Base-by-base conservation (phyloP, 2,329 filamentous ascomycete species). In the Xylariales sp. region DNA sequence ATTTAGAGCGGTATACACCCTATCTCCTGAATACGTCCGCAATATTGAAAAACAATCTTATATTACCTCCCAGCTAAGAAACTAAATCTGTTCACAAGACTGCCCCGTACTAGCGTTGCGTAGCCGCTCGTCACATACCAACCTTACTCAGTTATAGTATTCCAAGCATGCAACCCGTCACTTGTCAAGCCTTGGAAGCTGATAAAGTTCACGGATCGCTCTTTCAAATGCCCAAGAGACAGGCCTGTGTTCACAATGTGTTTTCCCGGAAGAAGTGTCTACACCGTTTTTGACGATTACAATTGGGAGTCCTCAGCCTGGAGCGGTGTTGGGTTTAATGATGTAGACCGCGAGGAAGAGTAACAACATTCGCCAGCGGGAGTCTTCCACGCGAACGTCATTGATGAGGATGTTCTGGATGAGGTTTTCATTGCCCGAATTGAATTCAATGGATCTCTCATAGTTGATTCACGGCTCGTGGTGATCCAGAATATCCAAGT, bases 401-500 rank as follows among this genome's bases (percentile, higher is more conserved):
- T 59, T 52, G 28, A 63, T 34, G 0, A 46, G 43, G 2, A 60
- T 46, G 28, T 59, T 49, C 31, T 57, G 37, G 7, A 62, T 51
- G 2, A 57, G 37, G 33, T 65, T 64, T 18, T 46, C 54, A 31
- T 64, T 62, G 0, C 51, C 62, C 0, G 56, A 49, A 22, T 59
- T 63, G 37, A 65, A 51, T 2, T 61, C 49, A 27, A 65, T 59
- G 34, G 52, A 56, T 2, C 62, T 61, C 43, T 64, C 60, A 36
- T 65, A 64, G 47, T 51, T 53, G 21, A 58, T 35, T 47, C 65
- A 61, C 2, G 47, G 49, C 48, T 65, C 62, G 5, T 51, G 43
- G 22, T 65, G 62, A 29, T 65, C 62, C 2, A 64, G 46, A 34
- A 65, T 58, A 44, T 65, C 61, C 25, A 64, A 53, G 10, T 63